Base-by-base conservation (phyloP, 768 basidiomycete species). In the Russula sp. region DNA sequence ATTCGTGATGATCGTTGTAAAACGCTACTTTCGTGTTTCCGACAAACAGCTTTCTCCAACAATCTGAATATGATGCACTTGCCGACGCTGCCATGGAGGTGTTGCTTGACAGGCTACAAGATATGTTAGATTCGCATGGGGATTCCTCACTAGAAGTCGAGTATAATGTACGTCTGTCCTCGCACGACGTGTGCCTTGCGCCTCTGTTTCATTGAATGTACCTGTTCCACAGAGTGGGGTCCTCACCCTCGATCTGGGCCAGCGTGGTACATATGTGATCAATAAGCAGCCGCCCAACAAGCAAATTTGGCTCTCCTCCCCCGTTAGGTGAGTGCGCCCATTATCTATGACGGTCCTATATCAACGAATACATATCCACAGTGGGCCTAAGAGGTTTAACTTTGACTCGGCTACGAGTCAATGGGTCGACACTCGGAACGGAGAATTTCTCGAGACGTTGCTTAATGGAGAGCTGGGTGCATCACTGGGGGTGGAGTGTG, bases 281-380 rank as follows among this genome's bases (percentile, higher is more conserved):
- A 97, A 97, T 76, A 97, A 96, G 79, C 94, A 97, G 73, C 94
- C 94, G 13, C 94, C 94, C 7, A 97, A 97, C 73, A 93, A 93
- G 77, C 94, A 97, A 73, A 96, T 97, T 69, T 97, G 94, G 94
- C 79, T 97, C 22, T 94, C 92, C 5, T 93, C 90, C 10, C 94
- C 94, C 0, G 73, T 84, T 68, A 92, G 91, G 94, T 93, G 67
- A 44, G 78, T 52, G 34, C 50, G 34, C 26, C 34, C 52, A 7
- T 46, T 7, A 44, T 16, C 38, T 42, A 58, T 44, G 3, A 28
- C 36, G n/a, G 13, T n/a, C 32, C 14, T 24, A 9, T 38, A 53
- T 48, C 30, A 40, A 59, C 14, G 38, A 53, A 38, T 53, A 32
- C 24, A n/a, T n/a, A n/a, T n/a, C n/a, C n/a, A 38, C 71, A 96